These are phyloP conservation scores for Microdochium nivale DNA, from an alignment of 2,329 filamentous ascomycete genomes.

Conservation along the genomic window DNA sequence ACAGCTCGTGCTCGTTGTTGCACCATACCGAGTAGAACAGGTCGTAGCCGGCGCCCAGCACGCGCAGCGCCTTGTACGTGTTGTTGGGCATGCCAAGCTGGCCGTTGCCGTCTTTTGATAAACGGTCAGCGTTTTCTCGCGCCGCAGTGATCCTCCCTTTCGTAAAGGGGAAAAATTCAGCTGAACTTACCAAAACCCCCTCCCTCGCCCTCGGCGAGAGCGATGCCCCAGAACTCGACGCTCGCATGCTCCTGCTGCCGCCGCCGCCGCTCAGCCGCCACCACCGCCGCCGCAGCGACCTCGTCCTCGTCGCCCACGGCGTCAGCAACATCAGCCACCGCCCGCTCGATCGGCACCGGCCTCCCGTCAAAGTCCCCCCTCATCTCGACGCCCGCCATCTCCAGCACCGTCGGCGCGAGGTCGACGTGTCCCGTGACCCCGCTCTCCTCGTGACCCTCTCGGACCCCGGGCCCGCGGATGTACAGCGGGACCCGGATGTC, in stretches of 20 bases:
- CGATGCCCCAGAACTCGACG: conserved; percentile 31
- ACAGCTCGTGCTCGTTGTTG: conserved; percentile 57
- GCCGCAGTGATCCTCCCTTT: too few relatives aligned
- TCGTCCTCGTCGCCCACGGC: conserved; percentile 5
- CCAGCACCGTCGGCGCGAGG: conserved; percentile 34
- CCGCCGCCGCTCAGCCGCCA: conserved; percentile 3
- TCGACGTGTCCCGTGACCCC: conserved; percentile 35
- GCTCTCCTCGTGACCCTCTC: conserved; percentile 19
- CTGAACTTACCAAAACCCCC: conserved; percentile 15
- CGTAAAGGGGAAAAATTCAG: not conserved
- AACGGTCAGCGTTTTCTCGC: not conserved
- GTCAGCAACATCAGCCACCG: conserved; percentile 29
- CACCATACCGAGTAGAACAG: conserved; percentile 64
- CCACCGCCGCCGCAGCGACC: not conserved
- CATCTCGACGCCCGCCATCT: conserved; percentile 11
- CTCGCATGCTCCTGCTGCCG: conserved; percentile 29
- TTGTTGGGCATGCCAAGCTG: conserved; percentile 26
- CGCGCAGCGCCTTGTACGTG: conserved; percentile 53
- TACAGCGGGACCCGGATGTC: conserved; percentile 37
- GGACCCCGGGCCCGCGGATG: conserved; percentile 34
- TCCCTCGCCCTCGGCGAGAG: conserved; percentile 11
- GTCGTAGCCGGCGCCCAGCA: conserved; percentile 45
- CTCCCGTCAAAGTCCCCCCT: conserved; percentile 7
- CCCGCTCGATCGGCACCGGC: conserved; percentile 8
- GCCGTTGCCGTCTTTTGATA: not conserved